phyloP scores from a whole-genome alignment of 129 eudicot species.

The Erigeron canadensis region DNA sequence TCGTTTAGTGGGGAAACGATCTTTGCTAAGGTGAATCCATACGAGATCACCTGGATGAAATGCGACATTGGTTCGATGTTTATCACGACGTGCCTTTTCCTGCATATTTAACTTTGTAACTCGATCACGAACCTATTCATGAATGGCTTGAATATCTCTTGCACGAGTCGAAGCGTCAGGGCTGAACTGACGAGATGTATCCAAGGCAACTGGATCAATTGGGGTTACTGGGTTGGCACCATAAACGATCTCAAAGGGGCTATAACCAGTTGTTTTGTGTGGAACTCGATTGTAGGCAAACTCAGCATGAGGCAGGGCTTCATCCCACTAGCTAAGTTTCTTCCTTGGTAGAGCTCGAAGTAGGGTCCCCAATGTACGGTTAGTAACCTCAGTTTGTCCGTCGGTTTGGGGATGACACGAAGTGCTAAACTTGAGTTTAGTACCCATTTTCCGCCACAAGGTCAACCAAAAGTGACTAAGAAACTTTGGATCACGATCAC shows the following conservation, averaged over 20 bases:
- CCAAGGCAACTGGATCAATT: not conserved
- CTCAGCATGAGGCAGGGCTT: not conserved
- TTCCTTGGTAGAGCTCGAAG: not conserved
- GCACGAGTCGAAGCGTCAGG: not conserved
- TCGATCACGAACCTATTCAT: not conserved
- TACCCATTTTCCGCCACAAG: constrained; percentile 17
- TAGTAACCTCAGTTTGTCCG: constrained; percentile 19
- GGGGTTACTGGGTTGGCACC: not conserved
- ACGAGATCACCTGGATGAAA: constrained; percentile 3
- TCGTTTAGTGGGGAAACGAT: not conserved
- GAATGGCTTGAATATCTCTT: not conserved
- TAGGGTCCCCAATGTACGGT: not conserved
- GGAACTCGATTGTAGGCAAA: constrained; percentile 19
- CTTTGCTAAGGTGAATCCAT: not conserved
- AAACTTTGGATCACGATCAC: constrained; percentile 22
- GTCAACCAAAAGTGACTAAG: constrained; percentile 27
- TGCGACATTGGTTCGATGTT: not conserved
- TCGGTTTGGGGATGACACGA: constrained; percentile 27
- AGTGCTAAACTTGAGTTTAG: constrained; percentile 12
- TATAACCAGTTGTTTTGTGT: not conserved
- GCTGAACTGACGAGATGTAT: not conserved
- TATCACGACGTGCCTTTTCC: not conserved
- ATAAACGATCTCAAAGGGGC: constrained; percentile 10
- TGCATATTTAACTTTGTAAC: not conserved
- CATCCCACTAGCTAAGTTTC: constrained; percentile 3